Evolutionary conservation across 345 rosid genomes (phyloP).

Genomic region (Iberis pinnata): DNA sequence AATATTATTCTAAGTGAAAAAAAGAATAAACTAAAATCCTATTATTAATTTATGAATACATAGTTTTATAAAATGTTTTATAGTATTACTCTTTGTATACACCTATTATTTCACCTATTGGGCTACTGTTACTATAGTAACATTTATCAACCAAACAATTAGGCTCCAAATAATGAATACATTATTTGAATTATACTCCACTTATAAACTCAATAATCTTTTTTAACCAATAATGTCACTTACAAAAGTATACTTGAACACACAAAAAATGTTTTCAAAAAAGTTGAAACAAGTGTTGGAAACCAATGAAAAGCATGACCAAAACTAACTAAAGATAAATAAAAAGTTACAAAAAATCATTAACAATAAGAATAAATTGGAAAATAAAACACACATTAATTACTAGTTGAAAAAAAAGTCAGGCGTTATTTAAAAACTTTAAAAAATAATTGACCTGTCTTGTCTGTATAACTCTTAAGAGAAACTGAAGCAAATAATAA

Average conservation of each 20-base stretch:
- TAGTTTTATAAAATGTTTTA: too few species aligned
- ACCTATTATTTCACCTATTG: too few species aligned
- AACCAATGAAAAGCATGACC: conserved; percentile 14
- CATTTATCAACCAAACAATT: background rate
- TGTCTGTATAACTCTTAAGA: conserved; percentile 23
- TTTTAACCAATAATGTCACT: background rate
- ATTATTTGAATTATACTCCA: too few species aligned
- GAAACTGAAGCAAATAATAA: conserved; percentile 27
- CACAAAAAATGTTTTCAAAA: background rate
- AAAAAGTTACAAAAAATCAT: conserved; percentile 1
- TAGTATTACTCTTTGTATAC: too few species aligned
- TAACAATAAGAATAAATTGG: background rate
- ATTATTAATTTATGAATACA: too few species aligned
- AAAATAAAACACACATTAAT: conserved; percentile 9
- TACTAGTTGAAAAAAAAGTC: conserved; percentile 17
- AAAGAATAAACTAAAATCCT: too few species aligned
- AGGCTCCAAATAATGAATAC: conserved; percentile 7
- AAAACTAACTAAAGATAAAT: conserved; percentile 5
- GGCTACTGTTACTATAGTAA: too few species aligned
- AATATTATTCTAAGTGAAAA: too few species aligned
- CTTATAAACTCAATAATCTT: too few species aligned
- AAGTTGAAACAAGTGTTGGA: conserved; percentile 13
- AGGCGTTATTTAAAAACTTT: conserved; percentile 12
- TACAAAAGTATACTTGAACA: background rate
- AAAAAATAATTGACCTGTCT: conserved; percentile 23